Evolutionary conservation across 108 stramenopile genomes (phyloP).

Genomic region (Cafeteria roenbergensis): DNA sequence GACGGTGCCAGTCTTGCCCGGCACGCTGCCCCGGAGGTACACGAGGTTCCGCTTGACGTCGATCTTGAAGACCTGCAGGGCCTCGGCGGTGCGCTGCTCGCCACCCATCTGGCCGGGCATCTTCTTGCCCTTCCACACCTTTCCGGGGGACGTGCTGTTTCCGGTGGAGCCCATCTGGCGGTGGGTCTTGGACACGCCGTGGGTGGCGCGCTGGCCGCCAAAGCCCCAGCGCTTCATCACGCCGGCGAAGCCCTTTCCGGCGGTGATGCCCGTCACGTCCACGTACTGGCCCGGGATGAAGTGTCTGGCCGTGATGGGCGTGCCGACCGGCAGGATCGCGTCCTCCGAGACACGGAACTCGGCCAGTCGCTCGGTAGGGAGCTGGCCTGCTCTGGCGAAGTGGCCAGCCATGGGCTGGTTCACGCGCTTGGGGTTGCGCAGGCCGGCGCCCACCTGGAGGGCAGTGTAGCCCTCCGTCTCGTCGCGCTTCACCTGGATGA

Average conservation of each 20-base stretch:
- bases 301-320: constrained; percentile 72
- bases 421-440: constrained; percentile 73
- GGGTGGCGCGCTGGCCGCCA: constrained; percentile 74
- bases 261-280: constrained; percentile 69
- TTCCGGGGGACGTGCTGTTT: constrained; percentile 69
- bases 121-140: constrained; percentile 95
- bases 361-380: constrained; percentile 9
- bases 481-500: constrained; percentile 64
- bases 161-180: constrained; percentile 66
- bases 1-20: constrained; percentile 77
- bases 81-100: constrained; percentile 67
- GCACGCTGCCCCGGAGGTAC: constrained; percentile 73
- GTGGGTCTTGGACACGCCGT: constrained; percentile 80
- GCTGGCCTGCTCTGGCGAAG: constrained; percentile 23
- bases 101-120: constrained; percentile 94
- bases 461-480: constrained; percentile 66
- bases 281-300: constrained; percentile 94
- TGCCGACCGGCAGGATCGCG: constrained; percentile 62
- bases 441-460: constrained; percentile 80
- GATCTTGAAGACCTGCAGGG: constrained; percentile 69
- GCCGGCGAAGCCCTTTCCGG: constrained; percentile 94
- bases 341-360: constrained; percentile 44
- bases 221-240: constrained; percentile 93
- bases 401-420: constrained; percentile 36
- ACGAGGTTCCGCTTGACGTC: constrained; percentile 77